Percentiles rank a stretch among this genome's conserved stretches.
These are phyloP conservation scores for Starmerella potacharoeniae DNA, from an alignment of 805 yeast species.

Conservation along the genomic window DNA sequence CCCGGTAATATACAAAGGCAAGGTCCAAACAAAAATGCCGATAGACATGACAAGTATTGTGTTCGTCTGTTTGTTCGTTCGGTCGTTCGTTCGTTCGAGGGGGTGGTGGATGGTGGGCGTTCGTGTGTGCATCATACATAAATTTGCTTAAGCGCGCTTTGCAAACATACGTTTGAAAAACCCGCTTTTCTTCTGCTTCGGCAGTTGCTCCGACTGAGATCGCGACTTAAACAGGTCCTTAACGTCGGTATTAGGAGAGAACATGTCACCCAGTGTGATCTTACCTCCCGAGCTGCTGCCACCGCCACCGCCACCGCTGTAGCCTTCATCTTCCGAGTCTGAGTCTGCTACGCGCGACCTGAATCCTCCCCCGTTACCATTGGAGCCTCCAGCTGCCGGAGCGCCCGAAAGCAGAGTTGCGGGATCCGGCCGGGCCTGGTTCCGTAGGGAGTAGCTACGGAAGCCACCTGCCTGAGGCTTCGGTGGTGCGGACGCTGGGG, in stretches of 20 bases:
- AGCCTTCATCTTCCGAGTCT: conserved; percentile 27
- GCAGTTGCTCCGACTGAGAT: conserved; percentile 13
- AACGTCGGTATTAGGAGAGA: conserved; percentile 26
- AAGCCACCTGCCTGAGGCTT: conserved; percentile 5
- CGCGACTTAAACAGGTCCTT: conserved; percentile 21
- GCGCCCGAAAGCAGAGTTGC: conserved; percentile 6
- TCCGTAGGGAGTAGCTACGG: conserved; percentile 18
- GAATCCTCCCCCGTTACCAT: conserved; percentile 13
- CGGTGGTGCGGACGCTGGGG: background rate
- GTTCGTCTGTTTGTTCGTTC: background rate
- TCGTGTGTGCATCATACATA: too few species aligned
- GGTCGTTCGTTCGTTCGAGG: too few species aligned
- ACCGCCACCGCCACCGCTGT: conserved; percentile 2
- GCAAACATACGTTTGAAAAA: conserved; percentile 21
- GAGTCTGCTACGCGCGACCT: conserved; percentile 28
- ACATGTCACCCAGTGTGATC: conserved; percentile 21
- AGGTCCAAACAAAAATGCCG: background rate
- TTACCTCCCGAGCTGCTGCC: conserved; percentile 4
- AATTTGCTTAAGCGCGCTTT: conserved; percentile 2
- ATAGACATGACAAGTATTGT: too few species aligned
- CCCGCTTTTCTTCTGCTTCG: conserved; percentile 12
- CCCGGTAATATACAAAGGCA: background rate
- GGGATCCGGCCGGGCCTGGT: conserved; percentile 18
- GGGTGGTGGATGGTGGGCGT: too few species aligned
- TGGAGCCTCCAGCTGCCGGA: background rate